Percentiles rank a stretch among this genome's conserved stretches.
phyloP scores from a whole-genome alignment of 2,329 filamentous ascomycete species.

The Graphilbum fragrans region DNA sequence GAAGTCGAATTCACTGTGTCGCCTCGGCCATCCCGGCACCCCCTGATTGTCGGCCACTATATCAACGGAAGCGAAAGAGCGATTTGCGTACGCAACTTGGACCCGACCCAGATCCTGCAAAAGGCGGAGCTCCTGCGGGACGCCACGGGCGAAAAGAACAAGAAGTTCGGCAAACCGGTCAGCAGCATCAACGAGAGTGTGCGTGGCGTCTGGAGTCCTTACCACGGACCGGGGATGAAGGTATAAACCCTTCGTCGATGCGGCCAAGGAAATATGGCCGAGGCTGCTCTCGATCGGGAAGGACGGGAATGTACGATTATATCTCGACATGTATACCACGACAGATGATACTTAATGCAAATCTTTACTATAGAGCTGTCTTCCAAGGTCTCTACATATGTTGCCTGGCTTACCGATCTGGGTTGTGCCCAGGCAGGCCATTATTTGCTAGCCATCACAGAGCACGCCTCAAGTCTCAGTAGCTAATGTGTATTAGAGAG shows the following conservation, averaged over 20 bases:
- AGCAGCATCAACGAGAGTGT: constrained; percentile 53
- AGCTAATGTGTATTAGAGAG: no score
- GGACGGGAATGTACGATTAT: constrained; percentile 3
- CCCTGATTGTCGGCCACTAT: constrained; percentile 79
- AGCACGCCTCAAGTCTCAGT: no score
- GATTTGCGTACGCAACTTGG: constrained; percentile 80
- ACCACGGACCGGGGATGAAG: constrained; percentile 46
- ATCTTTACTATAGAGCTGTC: no score
- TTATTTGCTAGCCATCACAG: no score
- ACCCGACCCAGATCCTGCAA: constrained; percentile 65
- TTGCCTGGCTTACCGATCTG: no score
- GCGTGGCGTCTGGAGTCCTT: constrained; percentile 59
- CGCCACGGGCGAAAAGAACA: constrained; percentile 64
- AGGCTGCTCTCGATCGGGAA: not conserved
- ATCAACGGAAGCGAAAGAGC: constrained; percentile 82
- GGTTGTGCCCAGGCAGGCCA: no score
- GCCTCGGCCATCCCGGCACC: constrained; percentile 80
- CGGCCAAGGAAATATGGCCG: no score
- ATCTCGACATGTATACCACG: constrained; percentile 1
- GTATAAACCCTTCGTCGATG: no score
- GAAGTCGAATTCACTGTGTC: constrained; percentile 87
- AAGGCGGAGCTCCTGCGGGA: constrained; percentile 66
- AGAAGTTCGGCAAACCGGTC: constrained; percentile 50
- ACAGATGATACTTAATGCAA: not conserved
- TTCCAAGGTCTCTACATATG: no score